A percentile compares a stretch with the other conserved stretches of the same genome.
phyloP scores from a whole-genome alignment of 495 filamentous ascomycete species.

The Penicillium nucicola region DNA sequence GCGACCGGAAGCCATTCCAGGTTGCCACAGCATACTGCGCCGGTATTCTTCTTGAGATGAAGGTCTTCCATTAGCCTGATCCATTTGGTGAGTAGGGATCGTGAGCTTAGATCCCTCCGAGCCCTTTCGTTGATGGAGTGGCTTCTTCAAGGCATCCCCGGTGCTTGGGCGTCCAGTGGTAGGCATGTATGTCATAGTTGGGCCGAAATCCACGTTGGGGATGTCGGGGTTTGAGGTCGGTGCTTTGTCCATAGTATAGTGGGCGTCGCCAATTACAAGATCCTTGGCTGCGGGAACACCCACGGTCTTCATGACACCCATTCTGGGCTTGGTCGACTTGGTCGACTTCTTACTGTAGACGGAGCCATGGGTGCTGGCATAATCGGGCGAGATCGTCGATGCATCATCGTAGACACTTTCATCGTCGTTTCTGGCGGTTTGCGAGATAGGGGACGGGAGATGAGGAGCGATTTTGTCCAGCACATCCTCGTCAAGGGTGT shows the following conservation, averaged over 20 bases:
- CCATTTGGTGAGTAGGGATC: conserved; percentile 25
- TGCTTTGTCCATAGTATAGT: conserved; percentile 42
- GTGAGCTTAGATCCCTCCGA: conserved; percentile 30
- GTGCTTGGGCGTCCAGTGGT: conserved; percentile 38
- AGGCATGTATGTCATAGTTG: conserved; percentile 66
- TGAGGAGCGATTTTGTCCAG: conserved; percentile 48
- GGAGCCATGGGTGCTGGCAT: conserved; percentile 68
- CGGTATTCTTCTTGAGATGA: conserved; percentile 47
- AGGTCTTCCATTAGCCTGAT: conserved; percentile 35
- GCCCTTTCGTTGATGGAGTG: conserved; percentile 39
- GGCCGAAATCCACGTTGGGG: conserved; percentile 83
- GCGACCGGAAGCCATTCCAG: conserved; percentile 53
- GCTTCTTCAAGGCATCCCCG: conserved; percentile 35
- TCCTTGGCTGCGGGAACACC: conserved; percentile 55
- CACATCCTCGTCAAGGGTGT: conserved; percentile 63
- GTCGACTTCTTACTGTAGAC: conserved; percentile 56
- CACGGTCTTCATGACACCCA: conserved; percentile 79
- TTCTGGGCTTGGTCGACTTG: conserved; percentile 67
- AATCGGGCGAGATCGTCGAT: conserved; percentile 53
- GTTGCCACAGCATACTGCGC: conserved; percentile 76
- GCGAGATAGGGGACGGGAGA: conserved; percentile 30
- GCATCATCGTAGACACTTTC: conserved; percentile 51
- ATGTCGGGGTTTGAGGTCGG: conserved; percentile 50
- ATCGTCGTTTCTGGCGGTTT: conserved; percentile 30
- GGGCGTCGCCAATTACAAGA: conserved; percentile 60